These are phyloP conservation scores for Neonectria ditissima DNA, from an alignment of 2,329 filamentous ascomycete species.

Conservation along the genomic window DNA sequence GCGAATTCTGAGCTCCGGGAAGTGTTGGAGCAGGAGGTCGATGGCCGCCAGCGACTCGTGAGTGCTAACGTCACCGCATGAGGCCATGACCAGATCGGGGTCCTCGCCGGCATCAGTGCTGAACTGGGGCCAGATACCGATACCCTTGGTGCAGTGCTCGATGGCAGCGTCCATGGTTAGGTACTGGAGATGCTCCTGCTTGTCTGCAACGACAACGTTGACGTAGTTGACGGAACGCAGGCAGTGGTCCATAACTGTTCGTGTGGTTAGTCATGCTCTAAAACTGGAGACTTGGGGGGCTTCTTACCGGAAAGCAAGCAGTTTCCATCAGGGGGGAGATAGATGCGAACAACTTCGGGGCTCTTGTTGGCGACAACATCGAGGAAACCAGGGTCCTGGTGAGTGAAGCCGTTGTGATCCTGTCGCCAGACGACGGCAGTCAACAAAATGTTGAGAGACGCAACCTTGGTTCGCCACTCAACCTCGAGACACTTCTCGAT, in stretches of 20 bases:
- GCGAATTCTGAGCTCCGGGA: conserved; percentile 79
- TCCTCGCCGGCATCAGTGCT: conserved; percentile 76
- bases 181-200: conserved; percentile 82
- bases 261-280: conserved; percentile 28
- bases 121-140: conserved; percentile 83
- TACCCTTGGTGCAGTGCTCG: conserved; percentile 81
- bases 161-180: conserved; percentile 79
- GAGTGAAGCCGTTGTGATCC: conserved; percentile 87
- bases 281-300: neutral
- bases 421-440: conserved; percentile 85
- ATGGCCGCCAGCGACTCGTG: conserved; percentile 81
- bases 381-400: conserved; percentile 84
- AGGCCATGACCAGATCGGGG: conserved; percentile 81
- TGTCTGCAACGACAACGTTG: conserved; percentile 84
- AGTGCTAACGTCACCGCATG: conserved; percentile 79
- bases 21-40: conserved; percentile 76
- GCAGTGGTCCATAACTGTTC: conserved; percentile 78
- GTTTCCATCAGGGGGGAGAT: conserved; percentile 84
- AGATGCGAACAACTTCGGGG: conserved; percentile 83
- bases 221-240: conserved; percentile 81
- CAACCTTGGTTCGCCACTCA: conserved; percentile 78
- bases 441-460: conserved; percentile 83
- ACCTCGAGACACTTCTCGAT: conserved; percentile 85
- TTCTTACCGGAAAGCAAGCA: conserved; percentile 71
- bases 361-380: conserved; percentile 84